Evolutionary conservation across 1,139 yeast genomes (phyloP), one percentile per base, ranked within the genome.

Genomic region (Wickerhamiella pararugosa): DNA sequence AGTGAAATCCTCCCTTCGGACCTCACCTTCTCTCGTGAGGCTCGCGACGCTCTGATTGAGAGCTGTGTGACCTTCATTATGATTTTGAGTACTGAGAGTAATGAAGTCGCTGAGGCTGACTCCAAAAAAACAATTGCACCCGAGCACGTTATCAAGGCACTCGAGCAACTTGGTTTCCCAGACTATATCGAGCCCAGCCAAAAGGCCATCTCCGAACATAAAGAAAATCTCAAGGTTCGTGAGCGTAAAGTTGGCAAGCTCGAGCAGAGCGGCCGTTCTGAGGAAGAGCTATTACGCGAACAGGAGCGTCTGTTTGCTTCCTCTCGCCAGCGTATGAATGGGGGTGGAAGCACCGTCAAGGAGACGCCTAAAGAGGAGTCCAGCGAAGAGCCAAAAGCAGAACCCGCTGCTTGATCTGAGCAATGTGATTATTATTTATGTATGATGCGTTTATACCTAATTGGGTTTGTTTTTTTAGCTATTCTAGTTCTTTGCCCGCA

Each of bases 81-180:
- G 93, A 84, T 90, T 49, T 66, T 90, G 41, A 81, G 95, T 8
- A 82, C 94, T 3, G 94, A 86, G 61, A 81, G 92, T 47, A 87
- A 92, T 56, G 98, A 92, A 51, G 84, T 90, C 51, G 97, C 98
- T 1, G 98, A 90, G 56, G 81, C 81, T 54, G 98, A 90, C 57
- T 79, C 94, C 41, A 90, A 90, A 61, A 92, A 90, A 62, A 90
- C 99, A 6, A 90, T 90, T 42, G 94, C 96, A 1, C 80, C 94
- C 1, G 98, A 90, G 58, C 99, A 90, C 60, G 97, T 90, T 38
- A 73, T 90, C 47, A 81, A 79, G 57, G 97, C 98, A 1, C 67
- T 90, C 41, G 79, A 76, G 49, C 94, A 83, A 53, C 68, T 90
- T 48, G 99, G 94, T 36, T 90, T 86, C 61, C 73, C 71, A 43